Evolutionary conservation across 2,329 filamentous ascomycete species (phyloP).

Genomic region (Periglandula ipomoeae): DNA sequence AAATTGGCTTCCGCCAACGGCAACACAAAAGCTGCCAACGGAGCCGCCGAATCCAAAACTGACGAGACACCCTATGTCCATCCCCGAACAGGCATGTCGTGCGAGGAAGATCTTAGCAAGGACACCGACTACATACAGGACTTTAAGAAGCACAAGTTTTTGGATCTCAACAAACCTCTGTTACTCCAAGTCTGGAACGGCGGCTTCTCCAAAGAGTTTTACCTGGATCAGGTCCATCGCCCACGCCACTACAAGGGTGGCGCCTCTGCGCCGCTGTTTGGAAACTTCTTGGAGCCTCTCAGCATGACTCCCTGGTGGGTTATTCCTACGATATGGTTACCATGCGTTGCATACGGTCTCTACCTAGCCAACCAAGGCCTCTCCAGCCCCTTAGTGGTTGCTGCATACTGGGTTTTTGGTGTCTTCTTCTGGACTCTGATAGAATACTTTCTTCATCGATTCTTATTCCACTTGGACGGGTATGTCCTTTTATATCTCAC

Average conservation of each 20-base stretch:
- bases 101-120: slow-evolving; percentile 73
- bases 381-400: slow-evolving; percentile 34
- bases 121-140: slow-evolving; percentile 72
- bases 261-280: slow-evolving; percentile 85
- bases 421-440: slow-evolving; percentile 78
- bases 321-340: slow-evolving; percentile 76
- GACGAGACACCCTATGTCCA: slow-evolving; percentile 30
- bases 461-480: slow-evolving; percentile 88
- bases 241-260: slow-evolving; percentile 94
- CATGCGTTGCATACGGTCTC: slow-evolving; percentile 66
- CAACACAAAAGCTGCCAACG: slow-evolving; percentile 19
- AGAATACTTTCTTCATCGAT: slow-evolving; percentile 83
- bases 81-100: slow-evolving; percentile 77
- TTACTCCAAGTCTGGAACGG: slow-evolving; percentile 82
- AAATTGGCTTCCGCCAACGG: slow-evolving; percentile 30
- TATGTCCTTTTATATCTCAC: slow-evolving; percentile 29
- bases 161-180: slow-evolving; percentile 78
- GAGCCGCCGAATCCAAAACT: slow-evolving; percentile 14
- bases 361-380: slow-evolving; percentile 56
- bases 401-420: slow-evolving; percentile 59
- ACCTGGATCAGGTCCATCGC: slow-evolving; percentile 90
- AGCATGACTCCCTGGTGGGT: slow-evolving; percentile 93
- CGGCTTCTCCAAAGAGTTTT: slow-evolving; percentile 90
- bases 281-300: slow-evolving; percentile 97
- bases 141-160: slow-evolving; percentile 86